Evolutionary conservation across 768 basidiomycete genomes (phyloP), one percentile per base, ranked within the genome.

Genomic region (Daedaleopsis sinensis): DNA sequence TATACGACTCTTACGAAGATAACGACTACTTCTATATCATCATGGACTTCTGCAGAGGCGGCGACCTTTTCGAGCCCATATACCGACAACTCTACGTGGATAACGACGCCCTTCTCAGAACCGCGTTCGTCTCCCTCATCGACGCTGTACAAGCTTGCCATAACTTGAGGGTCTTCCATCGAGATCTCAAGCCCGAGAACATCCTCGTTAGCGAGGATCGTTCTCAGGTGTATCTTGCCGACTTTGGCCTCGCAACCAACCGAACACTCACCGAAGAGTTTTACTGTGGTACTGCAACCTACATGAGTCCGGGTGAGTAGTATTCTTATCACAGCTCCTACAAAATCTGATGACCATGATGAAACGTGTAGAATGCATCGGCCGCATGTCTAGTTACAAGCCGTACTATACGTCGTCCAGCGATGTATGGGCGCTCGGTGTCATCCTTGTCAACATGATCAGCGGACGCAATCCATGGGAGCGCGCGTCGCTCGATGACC

Each of bases 381-480:
- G 64, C n/a, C 39, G 56, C 21, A 50, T 61, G 18, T 54, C 55
- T 24, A 32, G 32, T 19, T 43, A 58, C 38, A 19, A 43, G 5
- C 39, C 58, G 19, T 60, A 59, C 42, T 77, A 71, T 10, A 75
- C 81, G 9, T 58, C 66, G 9, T 66, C 71, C 42, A 79, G 42
- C 43, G 70, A 71, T 54, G 47, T 72, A 18, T 72, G 71, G 71
- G 54, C 68, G 0, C 61, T 71, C 35, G 70, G 70, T 18, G 76
- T 84, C 63, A 79, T 84, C 61, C 76, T 84, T 57, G 76, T 81
- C 68, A 82, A 82, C 69, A 73, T 82, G 42, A 75, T 77, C 19
- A 79, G 77, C 64, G 78, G 77, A 4, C 82, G 89, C 19, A 88
- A 87, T 67, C 91, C 90, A 15, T 94, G 93, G 93, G 79, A 83